Evolutionary conservation across 1,284 basidiomycete species (phyloP), one percentile per base, ranked within the genome.

Genomic region (Sporisorium exsertum): DNA sequence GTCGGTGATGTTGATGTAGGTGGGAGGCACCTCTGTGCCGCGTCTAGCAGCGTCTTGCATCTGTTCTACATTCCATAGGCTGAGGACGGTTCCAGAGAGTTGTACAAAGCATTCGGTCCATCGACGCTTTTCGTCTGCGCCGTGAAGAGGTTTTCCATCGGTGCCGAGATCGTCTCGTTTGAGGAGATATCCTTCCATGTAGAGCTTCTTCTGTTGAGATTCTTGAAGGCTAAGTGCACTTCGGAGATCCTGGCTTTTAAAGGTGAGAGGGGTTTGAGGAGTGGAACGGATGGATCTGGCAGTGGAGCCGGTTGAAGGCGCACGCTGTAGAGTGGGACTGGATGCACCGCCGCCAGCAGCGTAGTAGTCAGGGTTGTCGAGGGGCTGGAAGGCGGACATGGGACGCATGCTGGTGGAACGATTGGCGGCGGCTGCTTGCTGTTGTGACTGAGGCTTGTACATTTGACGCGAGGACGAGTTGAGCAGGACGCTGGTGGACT

Each of bases 11-110:
- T 95, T 95, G 82, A 93, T 89, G 86, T 94, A 95, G 7, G 91
- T 88, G 13, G 93, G 93, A 5, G 93, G 93, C 5, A 94, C 93
- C 87, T 95, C 92, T 72, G 87, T 90, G 10, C 93, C 93, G 76
- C 91, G 88, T 79, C 89, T 90, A 77, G 90, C 93, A 5, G 94
- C 93, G 85, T 92, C 90, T 71, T 93, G 90, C 64, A 95, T 91
- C 75, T 91, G 89, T 79, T 89, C 89, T 90, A 94, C 94, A 84
- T 93, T 92, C 93, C 94, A 95, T 46, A 94, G 88, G 79, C 94
- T 95, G 61, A 97, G 89, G 9, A 94, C 95, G 9, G 94, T 97
- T 6, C 95, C 95, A 47, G 93, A 92, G 29, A 97, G 88, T 87
- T 97, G 95, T 1, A 93, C 92, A 10, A 96, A 85, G 73, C 83